Evolutionary conservation across 768 basidiomycete genomes (phyloP), one percentile per base, ranked within the genome.

Genomic region (Pleurotus tuoliensis): DNA sequence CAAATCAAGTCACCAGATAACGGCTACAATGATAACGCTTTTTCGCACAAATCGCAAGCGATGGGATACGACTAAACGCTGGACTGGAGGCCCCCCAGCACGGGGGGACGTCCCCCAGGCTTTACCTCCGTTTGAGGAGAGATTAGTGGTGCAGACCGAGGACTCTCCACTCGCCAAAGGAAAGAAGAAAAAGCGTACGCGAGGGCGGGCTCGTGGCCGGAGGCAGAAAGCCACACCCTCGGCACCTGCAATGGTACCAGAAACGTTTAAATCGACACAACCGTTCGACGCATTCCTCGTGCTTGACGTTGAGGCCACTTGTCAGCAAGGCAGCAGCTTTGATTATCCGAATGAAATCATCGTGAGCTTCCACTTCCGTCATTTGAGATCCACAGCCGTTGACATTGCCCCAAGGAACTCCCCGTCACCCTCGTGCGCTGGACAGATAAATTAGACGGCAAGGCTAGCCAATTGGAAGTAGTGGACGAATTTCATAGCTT

Each of bases 291-390:
- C 82, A 4, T 93, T 93, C 65, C 82, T 97, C 15, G 87, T 97
- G 37, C 77, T 96, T 55, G 95, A 98, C 63, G 87, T 95, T 51
- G 93, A 95, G 67, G 93, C 86, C 11, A 95, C 93, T 2, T 95
- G 93, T 63, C 67, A 79, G 44, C 69, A 68, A 62, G 88, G 87
- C 38, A 79, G 83, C 34, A 79, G 80, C 63, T 91, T 93, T 61
- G 82, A 87, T 55, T 96, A 86, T 72, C 91, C 95, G 2, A 97
- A 97, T 70, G 96, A 98, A 73, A 94, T 98, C 55, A 97, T 98
- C 60, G 96, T 92, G 68, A 66, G 87, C 80, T 55, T 45, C 58
- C 46, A 53, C 56, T 49, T 49, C 34, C 8, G 47, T 30, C 41
- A 34, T 61, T 20, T 55, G 18, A 51, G n/a, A 16, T 34, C 44